phyloP scores from a whole-genome alignment of 768 basidiomycete genomes.

The Zangia roseola region DNA sequence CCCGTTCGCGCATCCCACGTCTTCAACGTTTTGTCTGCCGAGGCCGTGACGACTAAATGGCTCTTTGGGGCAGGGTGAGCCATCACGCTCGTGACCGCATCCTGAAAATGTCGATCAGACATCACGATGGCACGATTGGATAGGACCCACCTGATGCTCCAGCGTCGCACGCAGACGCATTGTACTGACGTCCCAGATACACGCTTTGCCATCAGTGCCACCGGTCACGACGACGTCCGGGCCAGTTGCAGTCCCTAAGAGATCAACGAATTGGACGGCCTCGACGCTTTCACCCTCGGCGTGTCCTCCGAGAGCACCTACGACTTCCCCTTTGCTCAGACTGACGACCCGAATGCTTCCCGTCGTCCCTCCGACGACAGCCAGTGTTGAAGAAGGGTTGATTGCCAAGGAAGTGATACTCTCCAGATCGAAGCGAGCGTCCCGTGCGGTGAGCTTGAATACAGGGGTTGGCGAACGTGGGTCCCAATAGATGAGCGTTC shows the following conservation, averaged over 20 bases:
- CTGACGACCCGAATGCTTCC: conserved; percentile 89
- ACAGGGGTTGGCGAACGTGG: conserved; percentile 74
- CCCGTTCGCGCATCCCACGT: conserved; percentile 96
- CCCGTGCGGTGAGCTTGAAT: conserved; percentile 72
- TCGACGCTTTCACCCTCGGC: conserved; percentile 87
- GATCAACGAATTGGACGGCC: conserved; percentile 78
- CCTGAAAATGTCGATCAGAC: conserved; percentile 45
- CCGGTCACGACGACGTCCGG: conserved; percentile 73
- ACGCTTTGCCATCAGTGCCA: conserved; percentile 91
- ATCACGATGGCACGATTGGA: not conserved
- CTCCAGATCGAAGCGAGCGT: conserved; percentile 75
- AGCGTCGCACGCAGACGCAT: conserved; percentile 82
- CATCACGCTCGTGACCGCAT: conserved; percentile 81
- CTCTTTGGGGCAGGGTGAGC: conserved; percentile 72
- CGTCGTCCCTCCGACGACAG: conserved; percentile 81
- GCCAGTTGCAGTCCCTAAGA: conserved; percentile 54
- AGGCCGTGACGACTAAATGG: conserved; percentile 80
- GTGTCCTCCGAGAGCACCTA: conserved; percentile 79
- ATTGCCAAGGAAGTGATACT: conserved; percentile 87
- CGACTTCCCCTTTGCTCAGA: conserved; percentile 81
- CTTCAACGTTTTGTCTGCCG: conserved; percentile 80
- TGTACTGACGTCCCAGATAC: conserved; percentile 91
- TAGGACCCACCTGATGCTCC: conserved; percentile 66
- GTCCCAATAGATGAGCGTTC: conserved; percentile 87
- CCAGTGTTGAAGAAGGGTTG: conserved; percentile 85